A percentile compares a stretch with the other conserved stretches of the same genome.
These are phyloP conservation scores for Podaxis sp. DNA, from an alignment of 768 basidiomycete species.

Conservation along the genomic window DNA sequence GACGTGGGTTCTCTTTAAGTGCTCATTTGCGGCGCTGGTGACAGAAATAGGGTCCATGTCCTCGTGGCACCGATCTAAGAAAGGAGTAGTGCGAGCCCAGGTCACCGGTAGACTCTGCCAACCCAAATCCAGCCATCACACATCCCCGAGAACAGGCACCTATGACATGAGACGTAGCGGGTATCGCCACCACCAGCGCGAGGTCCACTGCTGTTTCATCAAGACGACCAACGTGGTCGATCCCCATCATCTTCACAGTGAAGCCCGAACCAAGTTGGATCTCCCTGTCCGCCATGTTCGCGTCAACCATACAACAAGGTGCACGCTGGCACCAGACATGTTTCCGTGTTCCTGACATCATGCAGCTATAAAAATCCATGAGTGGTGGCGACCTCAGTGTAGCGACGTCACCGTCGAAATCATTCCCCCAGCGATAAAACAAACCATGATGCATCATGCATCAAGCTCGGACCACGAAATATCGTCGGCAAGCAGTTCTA, in stretches of 20 bases:
- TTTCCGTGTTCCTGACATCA: neutral
- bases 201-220: neutral
- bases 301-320: neutral
- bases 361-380: no score
- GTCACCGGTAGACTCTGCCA: neutral
- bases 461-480: neutral
- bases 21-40: neutral
- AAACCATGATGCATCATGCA: neutral
- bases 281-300: neutral
- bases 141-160: neutral
- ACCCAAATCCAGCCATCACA: neutral
- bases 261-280: neutral
- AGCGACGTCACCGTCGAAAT: neutral
- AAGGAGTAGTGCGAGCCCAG: neutral
- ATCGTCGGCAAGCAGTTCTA: no score
- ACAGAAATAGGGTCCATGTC: conserved; percentile 1
- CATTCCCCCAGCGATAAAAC: neutral
- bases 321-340: neutral
- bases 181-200: neutral
- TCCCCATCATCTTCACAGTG: neutral
- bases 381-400: neutral
- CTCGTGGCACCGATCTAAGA: neutral
- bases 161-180: neutral
- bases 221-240: neutral
- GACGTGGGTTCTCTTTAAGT: neutral